Percentiles rank a stretch among this genome's conserved stretches.
Evolutionary conservation across 2,329 filamentous ascomycete genomes (phyloP).

Genomic region (Diaporthe citri): DNA sequence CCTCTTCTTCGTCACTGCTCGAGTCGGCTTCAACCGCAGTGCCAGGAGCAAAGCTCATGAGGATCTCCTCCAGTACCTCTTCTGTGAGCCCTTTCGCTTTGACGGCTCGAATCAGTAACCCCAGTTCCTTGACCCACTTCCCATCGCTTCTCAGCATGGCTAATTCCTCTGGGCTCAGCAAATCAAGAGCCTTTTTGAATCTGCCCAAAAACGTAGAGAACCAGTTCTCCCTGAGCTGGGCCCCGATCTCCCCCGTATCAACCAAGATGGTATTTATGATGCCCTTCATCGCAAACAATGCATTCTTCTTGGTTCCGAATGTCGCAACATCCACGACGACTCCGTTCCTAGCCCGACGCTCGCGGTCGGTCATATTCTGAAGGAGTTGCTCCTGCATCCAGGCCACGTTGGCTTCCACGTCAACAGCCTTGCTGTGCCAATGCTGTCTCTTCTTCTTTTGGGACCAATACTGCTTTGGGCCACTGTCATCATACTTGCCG

Average conservation of each 20-base stretch:
- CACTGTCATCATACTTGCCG: conserved; percentile 4
- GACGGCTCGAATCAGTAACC: background rate
- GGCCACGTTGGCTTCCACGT: conserved; percentile 12
- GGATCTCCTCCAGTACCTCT: background rate
- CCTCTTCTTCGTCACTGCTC: background rate
- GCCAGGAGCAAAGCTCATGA: background rate
- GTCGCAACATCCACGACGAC: background rate
- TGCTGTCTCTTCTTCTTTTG: background rate
- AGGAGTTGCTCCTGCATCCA: conserved; percentile 34
- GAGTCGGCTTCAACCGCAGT: background rate
- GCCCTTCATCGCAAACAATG: conserved; percentile 15
- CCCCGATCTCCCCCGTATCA: conserved; percentile 11
- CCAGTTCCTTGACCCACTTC: conserved; percentile 3
- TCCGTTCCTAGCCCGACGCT: background rate
- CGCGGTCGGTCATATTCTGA: conserved; percentile 7
- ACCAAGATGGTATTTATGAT: conserved; percentile 3
- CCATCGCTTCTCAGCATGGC: background rate
- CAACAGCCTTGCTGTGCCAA: conserved; percentile 15
- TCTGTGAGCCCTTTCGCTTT: background rate
- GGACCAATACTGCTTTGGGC: conserved; percentile 6
- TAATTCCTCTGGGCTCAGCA: background rate
- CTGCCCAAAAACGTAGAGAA: background rate
- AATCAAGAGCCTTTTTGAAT: conserved; percentile 6
- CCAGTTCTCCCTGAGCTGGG: conserved; percentile 20
- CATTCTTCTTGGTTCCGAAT: conserved; percentile 33